Base-by-base conservation (phyloP, 2,329 filamentous ascomycete genomes). In the Pseudocercospora vitis region DNA sequence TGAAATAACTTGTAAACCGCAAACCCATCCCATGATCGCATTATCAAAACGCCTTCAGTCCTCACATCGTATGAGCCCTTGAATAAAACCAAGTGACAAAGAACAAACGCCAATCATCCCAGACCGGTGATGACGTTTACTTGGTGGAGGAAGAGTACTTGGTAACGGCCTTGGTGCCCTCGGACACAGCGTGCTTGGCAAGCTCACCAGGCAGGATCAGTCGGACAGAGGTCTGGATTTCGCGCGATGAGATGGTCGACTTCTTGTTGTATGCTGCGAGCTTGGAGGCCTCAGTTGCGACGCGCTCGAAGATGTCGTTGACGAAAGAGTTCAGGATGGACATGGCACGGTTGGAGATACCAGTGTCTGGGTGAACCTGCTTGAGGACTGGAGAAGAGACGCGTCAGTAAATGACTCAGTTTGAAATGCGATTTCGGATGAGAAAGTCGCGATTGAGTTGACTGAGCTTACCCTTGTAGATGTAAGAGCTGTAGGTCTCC, bases 261-360 rank as follows among this genome's bases (percentile, higher is more conserved):
- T 99, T 99, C 88, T 97, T 99, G 88, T 99, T 99, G 84, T 99
- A 99, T 62, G 94, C 94, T 67, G 94, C 94, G 59, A 99, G 87
- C 87, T 99, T 99, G 74, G 90, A 96, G 48, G 94, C 94, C 80
- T 99, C 94, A 56, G 94, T 96, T 63, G 94, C 94, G 68, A 99
- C 92, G 69, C 94, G 91, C 87, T 99, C 94, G 76, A 99, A 99
- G 75, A 99, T 99, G 72, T 99, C 91, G 75, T 97, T 99, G 82
- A 99, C 94, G 73, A 99, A 99, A 0, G 94, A 99, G 88, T 99
- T 99, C 71, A 99, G 80, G 74, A 99, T 99, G 52, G 91, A 96
- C 94, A 99, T 99, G 74, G 94, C 94, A 71, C 94, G 91, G 84
- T 96, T 97, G 76, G 94, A 97, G 78, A 99, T 99, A 90, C 94